A percentile compares a stretch with the other conserved stretches of the same genome.
phyloP scores from a whole-genome alignment of 257 asterid species.

The Solanum etuberosum region DNA sequence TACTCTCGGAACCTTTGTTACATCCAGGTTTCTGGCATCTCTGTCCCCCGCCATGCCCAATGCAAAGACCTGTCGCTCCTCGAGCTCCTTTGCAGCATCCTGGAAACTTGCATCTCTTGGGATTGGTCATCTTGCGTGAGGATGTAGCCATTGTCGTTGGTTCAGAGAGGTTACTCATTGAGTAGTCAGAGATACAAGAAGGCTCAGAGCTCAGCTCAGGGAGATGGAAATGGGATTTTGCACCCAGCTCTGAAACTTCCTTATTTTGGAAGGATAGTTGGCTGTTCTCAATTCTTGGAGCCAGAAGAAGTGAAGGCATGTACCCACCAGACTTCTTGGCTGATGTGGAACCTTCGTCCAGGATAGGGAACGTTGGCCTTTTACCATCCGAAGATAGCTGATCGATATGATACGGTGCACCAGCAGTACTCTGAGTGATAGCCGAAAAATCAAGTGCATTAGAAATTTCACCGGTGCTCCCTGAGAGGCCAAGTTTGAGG shows the following conservation, averaged over 20 bases:
- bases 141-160: conserved; percentile 37
- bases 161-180: conserved; percentile 55
- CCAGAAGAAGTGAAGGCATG: conserved; percentile 60
- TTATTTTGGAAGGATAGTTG: conserved; percentile 3
- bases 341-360: conserved; percentile 93
- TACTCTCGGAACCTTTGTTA: conserved; percentile 80
- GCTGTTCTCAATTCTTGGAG: conserved; percentile 38
- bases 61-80: conserved; percentile 78
- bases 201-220: conserved; percentile 56
- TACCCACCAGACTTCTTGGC: conserved; percentile 92
- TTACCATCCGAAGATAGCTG: conserved; percentile 21
- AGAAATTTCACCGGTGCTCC: conserved; percentile 36
- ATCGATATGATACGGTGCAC: conserved; percentile 22
- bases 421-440: conserved; percentile 26
- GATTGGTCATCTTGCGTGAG: conserved; percentile 26
- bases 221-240: conserved; percentile 33
- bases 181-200: conserved; percentile 44
- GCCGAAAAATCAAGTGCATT: conserved; percentile 34
- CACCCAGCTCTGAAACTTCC: conserved; percentile 13
- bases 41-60: conserved; percentile 90
- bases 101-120: conserved; percentile 47
- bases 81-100: conserved; percentile 82
- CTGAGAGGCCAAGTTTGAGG: conserved; percentile 63
- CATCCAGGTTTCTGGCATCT: conserved; percentile 86
- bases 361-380: conserved; percentile 24